These are phyloP conservation scores for Yamagishiella unicocca DNA, from an alignment of 139 green algal species.

Conservation along the genomic window DNA sequence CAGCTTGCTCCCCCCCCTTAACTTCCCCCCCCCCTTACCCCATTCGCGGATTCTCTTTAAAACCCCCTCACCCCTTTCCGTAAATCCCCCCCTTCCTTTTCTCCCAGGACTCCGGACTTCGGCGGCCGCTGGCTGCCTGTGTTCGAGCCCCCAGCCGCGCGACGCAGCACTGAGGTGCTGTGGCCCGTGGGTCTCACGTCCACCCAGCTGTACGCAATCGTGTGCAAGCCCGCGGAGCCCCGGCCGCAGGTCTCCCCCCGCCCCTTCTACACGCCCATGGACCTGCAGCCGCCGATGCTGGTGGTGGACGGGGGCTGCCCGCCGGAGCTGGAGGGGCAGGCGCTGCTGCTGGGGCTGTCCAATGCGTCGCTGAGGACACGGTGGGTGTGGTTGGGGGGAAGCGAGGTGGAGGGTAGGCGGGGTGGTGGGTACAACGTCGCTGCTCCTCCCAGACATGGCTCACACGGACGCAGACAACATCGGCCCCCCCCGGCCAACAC, in stretches of 20 bases:
- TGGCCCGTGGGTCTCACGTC: conserved; percentile 79
- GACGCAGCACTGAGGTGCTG: conserved; percentile 68
- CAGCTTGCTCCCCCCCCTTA: no score
- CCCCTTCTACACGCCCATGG: conserved; percentile 76
- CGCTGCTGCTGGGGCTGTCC: conserved; percentile 25
- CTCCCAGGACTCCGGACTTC: conserved; percentile 63
- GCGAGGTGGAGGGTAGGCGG: neutral
- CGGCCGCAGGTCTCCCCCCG: conserved; percentile 63
- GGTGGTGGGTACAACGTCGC: no score
- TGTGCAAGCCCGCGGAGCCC: conserved; percentile 60
- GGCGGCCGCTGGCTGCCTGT: conserved; percentile 83
- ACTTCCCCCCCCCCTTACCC: neutral
- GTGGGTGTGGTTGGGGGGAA: no score
- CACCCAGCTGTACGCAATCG: conserved; percentile 78
- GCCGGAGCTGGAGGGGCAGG: conserved; percentile 54
- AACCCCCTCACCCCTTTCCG: neutral
- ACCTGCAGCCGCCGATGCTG: conserved; percentile 65
- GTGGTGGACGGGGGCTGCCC: conserved; percentile 48
- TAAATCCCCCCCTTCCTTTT: neutral
- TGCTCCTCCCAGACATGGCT: no score
- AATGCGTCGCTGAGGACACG: conserved; percentile 9
- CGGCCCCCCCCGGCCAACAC: no score
- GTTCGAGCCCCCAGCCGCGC: conserved; percentile 65
- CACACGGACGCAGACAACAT: no score
- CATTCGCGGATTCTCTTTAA: neutral